phyloP scores from a whole-genome alignment of 164 flowering plant genomes.

The Sextonia rubra region DNA sequence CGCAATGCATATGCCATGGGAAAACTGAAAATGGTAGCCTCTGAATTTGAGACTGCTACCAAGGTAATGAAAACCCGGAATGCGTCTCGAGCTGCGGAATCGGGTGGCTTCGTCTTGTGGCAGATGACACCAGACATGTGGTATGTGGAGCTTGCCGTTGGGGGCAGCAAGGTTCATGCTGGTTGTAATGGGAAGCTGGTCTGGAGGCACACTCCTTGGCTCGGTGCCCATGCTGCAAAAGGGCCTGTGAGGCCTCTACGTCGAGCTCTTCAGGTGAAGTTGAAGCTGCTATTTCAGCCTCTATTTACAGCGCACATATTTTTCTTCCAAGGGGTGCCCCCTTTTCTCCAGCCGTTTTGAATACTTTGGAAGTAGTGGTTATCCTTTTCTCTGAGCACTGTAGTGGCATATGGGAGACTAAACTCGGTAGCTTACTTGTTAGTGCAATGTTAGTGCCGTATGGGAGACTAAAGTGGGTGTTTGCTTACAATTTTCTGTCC shows the following conservation, averaged over 20 bases:
- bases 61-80: constrained; percentile 48
- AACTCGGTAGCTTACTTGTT: too few relatives aligned
- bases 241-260: constrained; percentile 71
- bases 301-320: background rate
- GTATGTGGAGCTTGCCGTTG: constrained; percentile 69
- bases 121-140: constrained; percentile 73
- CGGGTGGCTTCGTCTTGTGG: constrained; percentile 64
- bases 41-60: constrained; percentile 55
- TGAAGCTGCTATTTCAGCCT: background rate
- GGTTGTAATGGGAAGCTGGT: constrained; percentile 65
- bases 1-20: constrained; percentile 65
- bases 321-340: background rate
- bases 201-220: constrained; percentile 75
- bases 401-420: too few relatives aligned
- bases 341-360: background rate
- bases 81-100: constrained; percentile 42
- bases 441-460: too few relatives aligned
- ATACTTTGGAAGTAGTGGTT: background rate
- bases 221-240: constrained; percentile 66
- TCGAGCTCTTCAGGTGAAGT: constrained; percentile 58
- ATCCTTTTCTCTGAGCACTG: too few relatives aligned
- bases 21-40: constrained; percentile 57
- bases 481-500: constrained; percentile 2
- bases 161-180: constrained; percentile 64
- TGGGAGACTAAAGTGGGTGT: too few relatives aligned